phyloP scores from a whole-genome alignment of 2,329 filamentous ascomycete genomes.

The Chaetoscypha palmicola region DNA sequence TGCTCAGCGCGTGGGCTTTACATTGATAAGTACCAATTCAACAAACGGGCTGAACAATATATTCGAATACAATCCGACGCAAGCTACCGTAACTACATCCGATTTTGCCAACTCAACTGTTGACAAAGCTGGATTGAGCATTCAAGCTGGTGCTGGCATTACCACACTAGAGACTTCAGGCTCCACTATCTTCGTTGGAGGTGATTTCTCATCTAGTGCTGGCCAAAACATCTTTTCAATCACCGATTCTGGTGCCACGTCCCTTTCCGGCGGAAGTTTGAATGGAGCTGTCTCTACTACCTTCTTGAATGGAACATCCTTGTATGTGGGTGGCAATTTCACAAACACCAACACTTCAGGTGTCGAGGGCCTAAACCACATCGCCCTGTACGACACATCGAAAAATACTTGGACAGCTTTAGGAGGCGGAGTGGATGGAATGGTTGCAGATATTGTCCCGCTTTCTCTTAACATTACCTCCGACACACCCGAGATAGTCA shows the following conservation, averaged over 20 bases:
- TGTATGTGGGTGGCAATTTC: conserved; percentile 85
- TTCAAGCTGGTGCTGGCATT: conserved; percentile 62
- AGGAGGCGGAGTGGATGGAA: conserved; percentile 78
- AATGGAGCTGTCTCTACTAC: conserved; percentile 72
- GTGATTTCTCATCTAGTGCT: conserved; percentile 68
- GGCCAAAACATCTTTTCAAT: conserved; percentile 75
- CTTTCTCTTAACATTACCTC: conserved; percentile 71
- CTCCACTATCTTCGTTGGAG: conserved; percentile 67
- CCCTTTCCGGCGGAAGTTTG: conserved; percentile 64
- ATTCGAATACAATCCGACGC: conserved; percentile 75
- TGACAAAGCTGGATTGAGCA: conserved; percentile 65
- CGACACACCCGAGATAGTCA: conserved; percentile 60
- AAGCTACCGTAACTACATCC: conserved; percentile 48
- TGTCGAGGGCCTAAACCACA: conserved; percentile 59
- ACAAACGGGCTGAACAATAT: conserved; percentile 81
- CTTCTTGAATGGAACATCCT: conserved; percentile 52
- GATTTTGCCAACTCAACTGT: conserved; percentile 67
- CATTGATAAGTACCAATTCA: conserved; percentile 52
- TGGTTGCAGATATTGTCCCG: conserved; percentile 66
- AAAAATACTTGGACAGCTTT: conserved; percentile 69
- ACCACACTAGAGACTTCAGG: conserved; percentile 58
- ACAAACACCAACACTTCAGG: conserved; percentile 60
- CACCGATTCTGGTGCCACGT: conserved; percentile 51
- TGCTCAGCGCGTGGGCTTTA: conserved; percentile 82
- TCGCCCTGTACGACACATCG: conserved; percentile 67